phyloP scores from a whole-genome alignment of 169 alveolate genomes.

The Plasmodium malariae region DNA sequence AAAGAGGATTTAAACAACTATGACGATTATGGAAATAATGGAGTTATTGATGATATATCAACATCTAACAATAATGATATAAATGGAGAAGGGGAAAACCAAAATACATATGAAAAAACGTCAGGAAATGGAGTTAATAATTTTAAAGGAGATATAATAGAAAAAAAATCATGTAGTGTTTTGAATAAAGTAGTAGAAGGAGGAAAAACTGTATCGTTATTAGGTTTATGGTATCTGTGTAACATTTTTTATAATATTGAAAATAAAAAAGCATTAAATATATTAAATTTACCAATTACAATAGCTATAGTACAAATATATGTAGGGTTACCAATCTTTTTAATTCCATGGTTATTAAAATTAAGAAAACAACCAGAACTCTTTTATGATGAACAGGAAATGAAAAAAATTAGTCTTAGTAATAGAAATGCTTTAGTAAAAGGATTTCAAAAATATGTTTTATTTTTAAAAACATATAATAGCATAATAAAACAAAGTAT shows the following conservation, averaged over 20 bases:
- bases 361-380: conserved; percentile 65
- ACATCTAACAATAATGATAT: conserved; percentile 1
- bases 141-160: neutral
- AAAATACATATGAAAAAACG: neutral
- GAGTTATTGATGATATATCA: conserved; percentile 55
- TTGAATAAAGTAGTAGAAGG: conserved; percentile 59
- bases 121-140: conserved; percentile 2
- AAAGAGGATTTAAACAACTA: conserved; percentile 12
- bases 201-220: conserved; percentile 58
- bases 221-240: conserved; percentile 82
- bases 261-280: conserved; percentile 83
- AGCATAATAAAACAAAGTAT: conserved; percentile 80
- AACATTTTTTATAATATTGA: conserved; percentile 84
- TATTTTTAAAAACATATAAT: conserved; percentile 68
- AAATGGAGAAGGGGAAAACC: neutral
- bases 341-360: conserved; percentile 81
- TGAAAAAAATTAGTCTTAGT: conserved; percentile 44
- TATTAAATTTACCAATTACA: conserved; percentile 83
- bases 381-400: conserved; percentile 40
- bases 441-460: conserved; percentile 44
- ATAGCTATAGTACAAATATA: conserved; percentile 84
- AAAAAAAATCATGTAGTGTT: conserved; percentile 25
- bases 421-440: conserved; percentile 56
- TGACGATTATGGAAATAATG: conserved; percentile 14
- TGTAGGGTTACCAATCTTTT: conserved; percentile 83